Percentiles rank a stretch among this genome's conserved stretches.
These are phyloP conservation scores for Malus hybrid DNA, from an alignment of 331 rosid species.

Conservation along the genomic window DNA sequence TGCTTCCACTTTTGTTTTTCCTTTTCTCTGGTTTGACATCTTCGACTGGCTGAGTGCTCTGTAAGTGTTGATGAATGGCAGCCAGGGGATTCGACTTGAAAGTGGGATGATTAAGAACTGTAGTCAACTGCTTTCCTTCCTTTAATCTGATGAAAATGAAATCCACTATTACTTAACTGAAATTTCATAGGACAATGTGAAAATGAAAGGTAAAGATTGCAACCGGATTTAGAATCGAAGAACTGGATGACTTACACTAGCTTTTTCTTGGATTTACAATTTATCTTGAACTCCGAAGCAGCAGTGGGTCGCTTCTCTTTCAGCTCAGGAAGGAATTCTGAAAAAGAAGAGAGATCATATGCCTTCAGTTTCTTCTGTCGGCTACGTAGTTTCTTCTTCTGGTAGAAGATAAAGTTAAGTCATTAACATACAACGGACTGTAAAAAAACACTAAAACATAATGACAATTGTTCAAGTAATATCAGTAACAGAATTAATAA, in stretches of 20 bases:
- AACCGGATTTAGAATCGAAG: constrained; percentile 1
- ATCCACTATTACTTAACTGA: constrained; percentile 4
- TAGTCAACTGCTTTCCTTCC: constrained; percentile 45
- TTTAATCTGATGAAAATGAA: constrained; percentile 43
- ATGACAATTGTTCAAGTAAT: not conserved
- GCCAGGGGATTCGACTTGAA: constrained; percentile 53
- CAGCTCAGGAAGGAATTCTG: constrained; percentile 61
- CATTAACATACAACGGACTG: constrained; percentile 10
- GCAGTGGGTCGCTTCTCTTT: constrained; percentile 21
- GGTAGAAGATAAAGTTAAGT: constrained; percentile 12
- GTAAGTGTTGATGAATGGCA: constrained; percentile 50
- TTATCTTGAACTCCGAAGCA: constrained; percentile 3
- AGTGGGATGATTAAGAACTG: constrained; percentile 44
- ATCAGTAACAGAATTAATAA: no score
- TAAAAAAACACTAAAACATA: not conserved
- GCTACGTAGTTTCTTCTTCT: constrained; percentile 57
- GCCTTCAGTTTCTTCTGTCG: constrained; percentile 66
- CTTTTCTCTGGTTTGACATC: constrained; percentile 49
- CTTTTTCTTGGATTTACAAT: constrained; percentile 35
- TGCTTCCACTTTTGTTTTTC: constrained; percentile 51
- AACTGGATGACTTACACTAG: constrained; percentile 43
- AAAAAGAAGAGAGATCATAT: constrained; percentile 61
- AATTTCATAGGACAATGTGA: not conserved
- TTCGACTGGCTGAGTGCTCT: constrained; percentile 47
- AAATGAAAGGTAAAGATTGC: not conserved